A percentile compares a stretch with the other conserved stretches of the same genome.
phyloP scores from a whole-genome alignment of 164 flowering plant species.

The Tetrastigma voinierianum region DNA sequence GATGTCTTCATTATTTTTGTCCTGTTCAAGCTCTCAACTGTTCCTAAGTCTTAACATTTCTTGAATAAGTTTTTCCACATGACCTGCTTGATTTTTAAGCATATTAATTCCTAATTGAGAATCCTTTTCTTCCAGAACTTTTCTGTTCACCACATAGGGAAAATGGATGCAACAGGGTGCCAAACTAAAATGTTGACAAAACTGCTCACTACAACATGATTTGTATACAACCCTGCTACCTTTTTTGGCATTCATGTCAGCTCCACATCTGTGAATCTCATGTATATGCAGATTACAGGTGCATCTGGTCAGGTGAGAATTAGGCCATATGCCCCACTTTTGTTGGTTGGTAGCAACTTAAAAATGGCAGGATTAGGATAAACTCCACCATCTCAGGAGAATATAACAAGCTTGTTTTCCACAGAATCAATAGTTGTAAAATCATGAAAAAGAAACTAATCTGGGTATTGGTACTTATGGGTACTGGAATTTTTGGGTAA shows the following conservation, averaged over 20 bases:
- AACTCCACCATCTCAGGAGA: too few relatives aligned
- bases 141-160: conserved; percentile 26
- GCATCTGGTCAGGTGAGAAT: conserved; percentile 57
- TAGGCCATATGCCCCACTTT: too few relatives aligned
- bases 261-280: conserved; percentile 34
- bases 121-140: conserved; percentile 31
- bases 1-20: too few relatives aligned
- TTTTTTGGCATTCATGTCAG: conserved; percentile 63
- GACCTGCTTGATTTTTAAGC: background rate
- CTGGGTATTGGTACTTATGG: background rate
- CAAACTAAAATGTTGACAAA: conserved; percentile 49
- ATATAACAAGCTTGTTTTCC: background rate
- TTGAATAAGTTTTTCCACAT: background rate
- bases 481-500: too few relatives aligned
- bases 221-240: conserved; percentile 51
- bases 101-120: background rate
- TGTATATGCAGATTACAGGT: conserved; percentile 31
- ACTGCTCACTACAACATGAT: conserved; percentile 40
- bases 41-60: too few relatives aligned
- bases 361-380: too few relatives aligned
- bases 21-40: too few relatives aligned
- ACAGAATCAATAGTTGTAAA: background rate
- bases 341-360: background rate
- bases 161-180: conserved; percentile 62
- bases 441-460: background rate